Evolutionary conservation across 768 basidiomycete genomes (phyloP), one percentile per base, ranked within the genome.

Genomic region (Tulasnella sp.): DNA sequence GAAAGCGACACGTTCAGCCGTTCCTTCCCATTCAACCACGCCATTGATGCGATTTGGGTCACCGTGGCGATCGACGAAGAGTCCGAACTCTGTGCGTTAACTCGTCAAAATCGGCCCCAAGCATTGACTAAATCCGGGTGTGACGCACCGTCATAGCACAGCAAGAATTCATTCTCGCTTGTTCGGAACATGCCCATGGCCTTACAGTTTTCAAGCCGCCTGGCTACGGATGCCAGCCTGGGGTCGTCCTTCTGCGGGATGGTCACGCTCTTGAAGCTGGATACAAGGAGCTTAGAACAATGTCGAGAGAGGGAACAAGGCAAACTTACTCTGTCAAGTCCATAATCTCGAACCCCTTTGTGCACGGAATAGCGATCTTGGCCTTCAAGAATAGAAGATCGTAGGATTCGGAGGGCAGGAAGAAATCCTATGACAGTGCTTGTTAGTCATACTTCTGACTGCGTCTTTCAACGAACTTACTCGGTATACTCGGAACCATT

Each of bases 291-390:
- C 36, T 73, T 42, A 73, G 73, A 32, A 35, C 4, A 16, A 62
- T 72, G 39, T 73, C 42, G 68, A 65, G 12, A 22, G 4, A 42
- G 47, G 19, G 16, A 37, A 37, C 11, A 63, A 36, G 29, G 79
- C 69, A 29, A n/a, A 80, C 91, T 62, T 82, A 96, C 92, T 95
- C 92, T 29, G 88, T 88, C 47, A 98, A 85, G 76, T 98, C 94
- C 91, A 98, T 98, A 77, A 98, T 96, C 80, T 98, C 95, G 77
- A 98, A 98, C 44, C 95, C 95, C 77, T 92, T 93, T 0, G 91
- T 89, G 76, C 95, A 95, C 35, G 97, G 85, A 72, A 99, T 91
- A 3, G 92, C 95, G 74, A 99, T 91, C 81, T 91, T 92, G 9
- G 91, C 91, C 79, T 95, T 95, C 72, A 98, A 83, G 85, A 98